Evolutionary conservation across 1,139 yeast genomes (phyloP).

Genomic region (Yarrowia galli): DNA sequence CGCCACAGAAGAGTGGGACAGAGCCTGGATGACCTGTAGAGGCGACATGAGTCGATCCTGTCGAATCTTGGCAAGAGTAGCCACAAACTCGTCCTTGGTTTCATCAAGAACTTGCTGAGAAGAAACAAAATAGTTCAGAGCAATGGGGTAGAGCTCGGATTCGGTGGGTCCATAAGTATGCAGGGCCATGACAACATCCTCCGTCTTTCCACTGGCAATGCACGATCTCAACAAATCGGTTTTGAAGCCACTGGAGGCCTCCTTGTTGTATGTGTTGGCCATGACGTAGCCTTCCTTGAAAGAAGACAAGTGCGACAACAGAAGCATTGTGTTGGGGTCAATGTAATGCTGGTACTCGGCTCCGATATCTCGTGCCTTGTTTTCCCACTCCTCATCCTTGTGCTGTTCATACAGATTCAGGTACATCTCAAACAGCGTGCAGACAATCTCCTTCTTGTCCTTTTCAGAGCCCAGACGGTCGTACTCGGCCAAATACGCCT

Average conservation of each 20-base stretch:
- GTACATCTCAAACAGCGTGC: conserved; percentile 84
- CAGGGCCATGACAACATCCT: conserved; percentile 63
- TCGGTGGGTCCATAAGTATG: conserved; percentile 66
- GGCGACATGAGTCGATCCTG: conserved; percentile 69
- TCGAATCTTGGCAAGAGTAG: conserved; percentile 63
- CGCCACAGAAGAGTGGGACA: conserved; percentile 69
- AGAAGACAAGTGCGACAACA: conserved; percentile 65
- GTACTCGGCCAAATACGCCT: conserved; percentile 85
- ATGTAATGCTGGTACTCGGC: conserved; percentile 54
- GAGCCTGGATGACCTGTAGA: conserved; percentile 72
- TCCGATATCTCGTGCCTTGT: conserved; percentile 66
- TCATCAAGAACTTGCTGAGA: conserved; percentile 60
- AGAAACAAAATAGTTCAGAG: conserved; percentile 71
- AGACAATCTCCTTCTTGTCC: conserved; percentile 74
- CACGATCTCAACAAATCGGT: conserved; percentile 71
- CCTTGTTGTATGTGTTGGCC: conserved; percentile 41
- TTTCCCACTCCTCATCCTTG: conserved; percentile 62
- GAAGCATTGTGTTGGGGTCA: conserved; percentile 66
- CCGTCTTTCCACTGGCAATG: conserved; percentile 64
- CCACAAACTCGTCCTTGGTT: conserved; percentile 60
- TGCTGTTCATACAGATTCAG: conserved; percentile 62
- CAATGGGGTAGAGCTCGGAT: conserved; percentile 70
- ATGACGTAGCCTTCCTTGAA: conserved; percentile 45
- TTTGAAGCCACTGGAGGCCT: conserved; percentile 58
- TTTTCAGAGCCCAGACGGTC: conserved; percentile 72